A percentile compares a stretch with the other conserved stretches of the same genome.
Conservation (phyloP, 2,329 filamentous ascomycete species). For the Teratosphaeria viscida region DNA sequence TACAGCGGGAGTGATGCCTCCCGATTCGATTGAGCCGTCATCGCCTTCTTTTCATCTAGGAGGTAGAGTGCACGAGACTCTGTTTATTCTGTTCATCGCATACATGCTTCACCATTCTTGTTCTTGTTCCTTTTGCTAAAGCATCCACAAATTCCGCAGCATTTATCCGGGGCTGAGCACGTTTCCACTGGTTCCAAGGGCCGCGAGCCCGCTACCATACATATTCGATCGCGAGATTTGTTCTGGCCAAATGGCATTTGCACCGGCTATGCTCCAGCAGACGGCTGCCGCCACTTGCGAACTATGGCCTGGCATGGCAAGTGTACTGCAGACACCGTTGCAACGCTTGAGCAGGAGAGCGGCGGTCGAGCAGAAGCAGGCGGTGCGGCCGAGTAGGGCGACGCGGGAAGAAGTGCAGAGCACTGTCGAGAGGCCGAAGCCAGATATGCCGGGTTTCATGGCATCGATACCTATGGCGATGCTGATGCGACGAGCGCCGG, state of each 20-base stretch:
- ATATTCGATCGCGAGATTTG: background rate
- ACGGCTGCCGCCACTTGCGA: slow-evolving; percentile 29
- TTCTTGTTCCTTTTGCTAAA: background rate
- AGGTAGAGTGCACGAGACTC: background rate
- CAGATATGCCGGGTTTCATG: slow-evolving; percentile 11
- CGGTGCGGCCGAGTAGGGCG: background rate
- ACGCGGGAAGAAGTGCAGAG: background rate
- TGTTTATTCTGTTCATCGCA: background rate
- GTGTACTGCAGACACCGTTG: slow-evolving; percentile 24
- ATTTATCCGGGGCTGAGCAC: background rate
- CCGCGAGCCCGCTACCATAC: background rate
- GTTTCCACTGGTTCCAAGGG: background rate
- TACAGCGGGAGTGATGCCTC: background rate
- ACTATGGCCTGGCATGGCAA: slow-evolving; percentile 31
- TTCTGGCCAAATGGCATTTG: slow-evolving; percentile 37
- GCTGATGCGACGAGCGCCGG: slow-evolving; percentile 5
- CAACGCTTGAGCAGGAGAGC: slow-evolving; percentile 14
- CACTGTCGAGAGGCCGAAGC: background rate
- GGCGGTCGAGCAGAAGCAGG: slow-evolving; percentile 10
- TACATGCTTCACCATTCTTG: background rate
- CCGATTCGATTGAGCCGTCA: background rate
- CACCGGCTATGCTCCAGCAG: slow-evolving; percentile 39
- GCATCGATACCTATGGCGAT: slow-evolving; percentile 1
- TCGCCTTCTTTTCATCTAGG: background rate
- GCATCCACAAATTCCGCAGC: background rate